Evolutionary conservation across 805 yeast species (phyloP), one percentile per base, ranked within the genome.

Genomic region (Saccharomycopsis fermentans): DNA sequence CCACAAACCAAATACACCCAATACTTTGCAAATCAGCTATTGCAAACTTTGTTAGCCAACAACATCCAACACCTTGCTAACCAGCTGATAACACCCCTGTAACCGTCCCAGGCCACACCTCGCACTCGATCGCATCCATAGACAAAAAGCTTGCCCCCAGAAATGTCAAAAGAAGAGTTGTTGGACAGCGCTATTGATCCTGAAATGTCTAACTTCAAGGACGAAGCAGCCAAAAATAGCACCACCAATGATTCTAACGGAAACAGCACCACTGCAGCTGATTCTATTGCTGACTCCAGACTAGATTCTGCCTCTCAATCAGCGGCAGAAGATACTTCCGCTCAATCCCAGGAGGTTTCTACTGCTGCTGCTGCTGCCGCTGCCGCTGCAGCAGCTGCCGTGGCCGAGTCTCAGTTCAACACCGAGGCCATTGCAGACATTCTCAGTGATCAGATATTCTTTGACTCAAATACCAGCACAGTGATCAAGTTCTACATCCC

Each of bases 401-500:
- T 43, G 1, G 50, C 50, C 12, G 50, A 43, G 29, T 43, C 50
- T 21, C 50, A 43, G 6, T 43, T 43, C 29, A 43, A 43, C 6
- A 43, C 50, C 3, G 50, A 43, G n/a, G 50, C 50, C 3, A 43
- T 43, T 12, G 50, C 50, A 43, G 50, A 43, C n/a, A 43, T 43
- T 16, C 29, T 43, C 14, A 43, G 26, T 21, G 50, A 43, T 8
- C 50, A 43, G 29, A 43, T 43, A 3, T 43, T 43, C 50, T 43
- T 43, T 43, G 50, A 56, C 32, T 9, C 24, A 5, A 16, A 32
- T 6, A 40, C 47, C 34, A 52, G 52, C 24, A 39, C 51, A 12
- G 58, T 59, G 16, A 52, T 57, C 8, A 35, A 26, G n/a, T 61
- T 61, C 37, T 48, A 16, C 26, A 50, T 61, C 9, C 58, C 62